These are phyloP conservation scores for Halophytophthora batemanensis DNA, from an alignment of 352 stramenopile genomes.

Conservation along the genomic window DNA sequence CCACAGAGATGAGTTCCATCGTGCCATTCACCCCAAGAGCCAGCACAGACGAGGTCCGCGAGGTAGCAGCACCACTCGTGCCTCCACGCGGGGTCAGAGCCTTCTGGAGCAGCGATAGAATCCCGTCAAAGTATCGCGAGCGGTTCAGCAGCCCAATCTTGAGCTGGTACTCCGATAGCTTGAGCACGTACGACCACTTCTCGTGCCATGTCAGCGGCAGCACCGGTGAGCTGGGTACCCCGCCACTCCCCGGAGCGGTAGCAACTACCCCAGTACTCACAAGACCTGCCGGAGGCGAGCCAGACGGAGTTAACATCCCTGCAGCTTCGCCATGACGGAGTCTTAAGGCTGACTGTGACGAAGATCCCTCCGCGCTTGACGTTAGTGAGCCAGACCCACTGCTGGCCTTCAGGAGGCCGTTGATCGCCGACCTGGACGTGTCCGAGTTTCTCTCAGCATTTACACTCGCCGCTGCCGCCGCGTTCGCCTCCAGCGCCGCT, in stretches of 20 bases:
- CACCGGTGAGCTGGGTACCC: slow-evolving; percentile 7
- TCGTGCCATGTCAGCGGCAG: slow-evolving; percentile 51
- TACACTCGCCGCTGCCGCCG: slow-evolving; percentile 14
- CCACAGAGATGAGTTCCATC: slow-evolving; percentile 68
- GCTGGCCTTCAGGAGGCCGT: slow-evolving; percentile 7
- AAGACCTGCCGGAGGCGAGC: not conserved
- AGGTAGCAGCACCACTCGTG: slow-evolving; percentile 13
- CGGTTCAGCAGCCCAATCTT: slow-evolving; percentile 69
- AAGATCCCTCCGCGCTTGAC: slow-evolving; percentile 1
- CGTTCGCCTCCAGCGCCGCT: slow-evolving; percentile 20
- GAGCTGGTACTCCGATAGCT: slow-evolving; percentile 82
- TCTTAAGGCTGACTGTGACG: slow-evolving; percentile 12
- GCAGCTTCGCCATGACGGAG: slow-evolving; percentile 22
- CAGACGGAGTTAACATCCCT: slow-evolving; percentile 4
- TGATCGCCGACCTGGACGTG: too few relatives aligned
- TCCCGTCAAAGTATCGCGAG: slow-evolving; percentile 74
- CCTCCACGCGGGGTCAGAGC: slow-evolving; percentile 48
- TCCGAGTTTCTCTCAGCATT: slow-evolving; percentile 5
- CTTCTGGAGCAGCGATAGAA: slow-evolving; percentile 81
- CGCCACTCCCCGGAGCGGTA: slow-evolving; percentile 2
- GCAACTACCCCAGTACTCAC: slow-evolving; percentile 2
- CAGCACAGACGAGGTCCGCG: slow-evolving; percentile 43
- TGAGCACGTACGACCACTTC: slow-evolving; percentile 82
- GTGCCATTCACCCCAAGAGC: slow-evolving; percentile 65
- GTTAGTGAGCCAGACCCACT: not conserved